phyloP scores from a whole-genome alignment of 148 eudicot genomes.

The Fagopyrum tataricum region DNA sequence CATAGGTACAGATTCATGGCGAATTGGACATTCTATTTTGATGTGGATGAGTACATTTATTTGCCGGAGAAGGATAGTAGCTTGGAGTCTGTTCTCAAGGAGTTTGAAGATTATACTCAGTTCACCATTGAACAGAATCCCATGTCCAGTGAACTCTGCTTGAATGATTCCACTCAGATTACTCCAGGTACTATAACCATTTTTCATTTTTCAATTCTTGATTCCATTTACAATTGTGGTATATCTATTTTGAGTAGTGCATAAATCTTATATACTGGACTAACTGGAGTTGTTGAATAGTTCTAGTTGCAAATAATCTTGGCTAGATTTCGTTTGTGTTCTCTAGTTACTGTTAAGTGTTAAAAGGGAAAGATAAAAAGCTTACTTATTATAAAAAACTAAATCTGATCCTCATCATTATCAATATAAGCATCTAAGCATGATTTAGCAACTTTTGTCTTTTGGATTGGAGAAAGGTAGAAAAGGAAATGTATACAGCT shows the following conservation, averaged over 20 bases:
- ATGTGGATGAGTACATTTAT: constrained; percentile 53
- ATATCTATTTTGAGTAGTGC: neutral
- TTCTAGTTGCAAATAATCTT: too few relatives aligned
- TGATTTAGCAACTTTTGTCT: neutral
- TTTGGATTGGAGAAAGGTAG: neutral
- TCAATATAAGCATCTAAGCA: neutral
- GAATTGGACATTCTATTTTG: constrained; percentile 52
- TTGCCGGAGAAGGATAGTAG: constrained; percentile 25
- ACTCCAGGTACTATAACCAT: neutral
- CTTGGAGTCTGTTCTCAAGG: constrained; percentile 27
- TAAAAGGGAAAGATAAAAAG: neutral
- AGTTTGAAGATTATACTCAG: constrained; percentile 34
- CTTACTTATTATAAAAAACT: neutral
- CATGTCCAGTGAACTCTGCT: constrained; percentile 45
- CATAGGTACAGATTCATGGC: constrained; percentile 39
- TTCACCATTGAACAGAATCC: constrained; percentile 58
- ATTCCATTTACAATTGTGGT: neutral
- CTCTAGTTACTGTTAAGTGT: neutral
- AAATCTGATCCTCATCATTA: neutral
- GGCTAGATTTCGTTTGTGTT: neutral
- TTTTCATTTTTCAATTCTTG: neutral
- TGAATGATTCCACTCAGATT: constrained; percentile 30
- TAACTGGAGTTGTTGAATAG: too few relatives aligned
- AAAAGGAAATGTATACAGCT: neutral
- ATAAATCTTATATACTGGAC: neutral